Conservation (phyloP, 208 protist species). For the Balamuthia mandrillaris region DNA sequence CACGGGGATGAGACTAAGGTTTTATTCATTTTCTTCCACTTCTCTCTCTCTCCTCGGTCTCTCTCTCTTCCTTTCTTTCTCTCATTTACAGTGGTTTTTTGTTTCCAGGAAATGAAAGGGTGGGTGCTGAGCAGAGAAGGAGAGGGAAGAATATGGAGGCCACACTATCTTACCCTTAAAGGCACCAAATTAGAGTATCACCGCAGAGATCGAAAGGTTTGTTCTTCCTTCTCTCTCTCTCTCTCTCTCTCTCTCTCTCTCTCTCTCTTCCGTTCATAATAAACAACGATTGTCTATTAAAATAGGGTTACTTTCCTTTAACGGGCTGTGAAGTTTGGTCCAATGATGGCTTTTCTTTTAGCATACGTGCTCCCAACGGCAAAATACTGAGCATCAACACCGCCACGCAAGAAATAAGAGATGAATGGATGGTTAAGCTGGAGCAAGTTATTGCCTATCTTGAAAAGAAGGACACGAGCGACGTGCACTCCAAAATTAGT, state of each 20-base stretch:
- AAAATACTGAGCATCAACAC: constrained; percentile 5
- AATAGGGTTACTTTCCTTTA: neutral
- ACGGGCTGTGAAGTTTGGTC: neutral
- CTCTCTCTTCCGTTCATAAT: neutral
- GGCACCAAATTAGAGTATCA: constrained; percentile 12
- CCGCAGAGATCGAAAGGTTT: constrained; percentile 5
- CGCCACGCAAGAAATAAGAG: neutral
- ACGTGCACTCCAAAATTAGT: too few relatives aligned
- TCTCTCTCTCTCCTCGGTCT: too few relatives aligned
- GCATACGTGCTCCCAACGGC: neutral
- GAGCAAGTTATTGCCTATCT: too few relatives aligned
- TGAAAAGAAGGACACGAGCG: too few relatives aligned
- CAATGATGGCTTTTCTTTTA: constrained; percentile 5
- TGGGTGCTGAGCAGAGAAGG: constrained; percentile 1
- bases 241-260: neutral
- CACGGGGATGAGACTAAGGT: too few relatives aligned
- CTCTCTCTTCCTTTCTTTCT: too few relatives aligned
- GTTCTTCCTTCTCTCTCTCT: neutral
- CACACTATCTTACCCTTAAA: neutral
- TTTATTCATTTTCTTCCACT: too few relatives aligned
- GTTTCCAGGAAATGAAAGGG: constrained; percentile 7
- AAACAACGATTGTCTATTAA: neutral
- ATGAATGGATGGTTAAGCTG: too few relatives aligned
- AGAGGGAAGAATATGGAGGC: neutral
- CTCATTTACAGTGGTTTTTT: too few relatives aligned